Evolutionary conservation across 208 protist genomes (phyloP).

Genomic region (Tritrichomonas foetus): DNA sequence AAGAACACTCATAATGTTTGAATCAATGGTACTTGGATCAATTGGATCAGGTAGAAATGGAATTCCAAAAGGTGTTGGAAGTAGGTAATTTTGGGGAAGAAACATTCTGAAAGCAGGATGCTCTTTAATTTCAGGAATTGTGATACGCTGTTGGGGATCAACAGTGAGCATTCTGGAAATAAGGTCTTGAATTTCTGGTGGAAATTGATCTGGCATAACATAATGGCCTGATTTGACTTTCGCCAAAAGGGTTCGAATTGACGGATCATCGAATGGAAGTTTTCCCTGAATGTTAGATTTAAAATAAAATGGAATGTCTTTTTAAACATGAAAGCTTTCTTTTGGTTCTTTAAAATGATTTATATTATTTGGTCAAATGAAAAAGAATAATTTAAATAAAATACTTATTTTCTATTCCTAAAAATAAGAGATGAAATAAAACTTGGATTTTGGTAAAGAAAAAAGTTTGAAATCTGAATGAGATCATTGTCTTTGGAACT

Average conservation of each 20-base stretch:
- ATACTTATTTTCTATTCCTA: not conserved
- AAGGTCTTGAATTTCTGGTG: constrained; percentile 28
- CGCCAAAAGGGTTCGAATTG: not conserved
- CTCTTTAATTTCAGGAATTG: constrained; percentile 41
- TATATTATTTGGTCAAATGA: too few relatives aligned
- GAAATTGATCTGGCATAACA: not conserved
- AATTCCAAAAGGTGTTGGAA: not conserved
- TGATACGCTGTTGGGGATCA: constrained; percentile 41
- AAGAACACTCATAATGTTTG: not conserved
- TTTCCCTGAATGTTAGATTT: not conserved
- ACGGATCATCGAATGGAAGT: constrained; percentile 8
- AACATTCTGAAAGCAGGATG: constrained; percentile 43
- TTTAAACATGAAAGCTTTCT: too few relatives aligned
- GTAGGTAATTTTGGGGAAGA: not conserved
- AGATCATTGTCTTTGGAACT: too few relatives aligned
- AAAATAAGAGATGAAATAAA: not conserved
- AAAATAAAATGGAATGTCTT: too few relatives aligned
- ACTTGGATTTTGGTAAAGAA: not conserved
- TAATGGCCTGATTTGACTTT: not conserved
- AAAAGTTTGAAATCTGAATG: too few relatives aligned
- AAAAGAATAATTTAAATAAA: too few relatives aligned
- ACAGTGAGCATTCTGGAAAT: constrained; percentile 43
- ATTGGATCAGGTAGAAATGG: not conserved
- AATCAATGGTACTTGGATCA: not conserved
- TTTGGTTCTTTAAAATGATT: too few relatives aligned